A percentile compares a stretch with the other conserved stretches of the same genome.
These are phyloP conservation scores for Xenosphaeropsis pyriputrescens DNA, from an alignment of 2,329 filamentous ascomycete genomes.

Conservation along the genomic window DNA sequence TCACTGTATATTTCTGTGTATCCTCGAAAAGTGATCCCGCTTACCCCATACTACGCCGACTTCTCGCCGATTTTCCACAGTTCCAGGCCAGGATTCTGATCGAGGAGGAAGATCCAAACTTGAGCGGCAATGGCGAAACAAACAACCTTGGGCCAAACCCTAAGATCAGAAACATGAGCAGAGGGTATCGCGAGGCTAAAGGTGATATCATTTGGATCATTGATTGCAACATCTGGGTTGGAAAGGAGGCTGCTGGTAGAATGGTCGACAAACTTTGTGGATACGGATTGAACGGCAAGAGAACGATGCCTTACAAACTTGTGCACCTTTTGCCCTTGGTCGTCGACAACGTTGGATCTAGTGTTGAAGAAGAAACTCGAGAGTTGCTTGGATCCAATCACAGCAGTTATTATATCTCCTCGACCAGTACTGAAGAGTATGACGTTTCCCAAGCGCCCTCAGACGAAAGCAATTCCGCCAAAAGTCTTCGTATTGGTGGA, in stretches of 20 bases:
- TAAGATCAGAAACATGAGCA: constrained; percentile 95
- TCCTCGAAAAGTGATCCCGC: constrained; percentile 62
- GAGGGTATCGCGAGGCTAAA: constrained; percentile 77
- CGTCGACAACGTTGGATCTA: constrained; percentile 49
- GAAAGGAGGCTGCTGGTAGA: constrained; percentile 60
- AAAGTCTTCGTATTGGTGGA: constrained; percentile 36
- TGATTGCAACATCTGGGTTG: constrained; percentile 94
- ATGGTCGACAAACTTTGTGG: constrained; percentile 86
- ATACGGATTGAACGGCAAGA: constrained; percentile 30
- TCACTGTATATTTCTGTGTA: constrained; percentile 75
- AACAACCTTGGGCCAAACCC: constrained; percentile 77
- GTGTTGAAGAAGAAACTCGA: constrained; percentile 9
- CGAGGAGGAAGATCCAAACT: constrained; percentile 65
- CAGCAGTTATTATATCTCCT: constrained; percentile 9
- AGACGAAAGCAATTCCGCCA: constrained; percentile 9
- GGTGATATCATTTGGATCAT: constrained; percentile 87
- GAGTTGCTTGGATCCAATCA: constrained; percentile 8
- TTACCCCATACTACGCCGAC: constrained; percentile 53
- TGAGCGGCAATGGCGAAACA: constrained; percentile 37
- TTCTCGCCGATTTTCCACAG: constrained; percentile 59
- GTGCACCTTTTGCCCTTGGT: constrained; percentile 88
- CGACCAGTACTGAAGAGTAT: constrained; percentile 17
- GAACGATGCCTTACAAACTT: constrained; percentile 61
- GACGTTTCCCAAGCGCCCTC: constrained; percentile 12
- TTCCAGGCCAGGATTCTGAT: constrained; percentile 62